Evolutionary conservation across 345 rosid genomes (phyloP).

Genomic region (Passiflora organensis): DNA sequence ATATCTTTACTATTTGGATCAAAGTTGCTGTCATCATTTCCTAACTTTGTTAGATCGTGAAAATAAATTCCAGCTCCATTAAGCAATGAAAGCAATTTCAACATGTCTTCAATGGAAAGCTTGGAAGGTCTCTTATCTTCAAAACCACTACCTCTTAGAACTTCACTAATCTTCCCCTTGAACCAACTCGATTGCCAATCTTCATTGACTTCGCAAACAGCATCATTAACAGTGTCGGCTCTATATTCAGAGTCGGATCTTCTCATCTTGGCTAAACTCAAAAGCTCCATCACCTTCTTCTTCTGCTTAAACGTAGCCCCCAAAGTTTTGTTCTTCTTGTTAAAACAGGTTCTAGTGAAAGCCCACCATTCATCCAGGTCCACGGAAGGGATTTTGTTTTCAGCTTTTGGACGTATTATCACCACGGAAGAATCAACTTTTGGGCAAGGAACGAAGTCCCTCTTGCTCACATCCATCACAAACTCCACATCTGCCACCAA

Average conservation of each 20-base stretch:
- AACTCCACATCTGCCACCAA: conserved; percentile 71
- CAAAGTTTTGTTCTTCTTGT: conserved; percentile 79
- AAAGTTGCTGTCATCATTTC: conserved; percentile 12
- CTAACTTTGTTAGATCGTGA: conserved; percentile 28
- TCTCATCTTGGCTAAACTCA: conserved; percentile 29
- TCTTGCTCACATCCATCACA: conserved; percentile 85
- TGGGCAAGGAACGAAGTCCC: conserved; percentile 82
- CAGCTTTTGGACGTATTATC: conserved; percentile 59
- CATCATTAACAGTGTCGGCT: conserved; percentile 12
- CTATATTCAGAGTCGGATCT: not conserved
- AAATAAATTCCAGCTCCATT: conserved; percentile 69
- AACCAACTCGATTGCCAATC: conserved; percentile 33
- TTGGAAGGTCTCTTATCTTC: conserved; percentile 81
- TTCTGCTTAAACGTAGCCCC: conserved; percentile 91
- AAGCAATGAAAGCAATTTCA: conserved; percentile 56
- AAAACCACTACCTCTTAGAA: conserved; percentile 45
- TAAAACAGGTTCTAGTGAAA: conserved; percentile 70
- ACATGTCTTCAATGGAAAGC: conserved; percentile 52
- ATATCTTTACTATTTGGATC: too few species aligned
- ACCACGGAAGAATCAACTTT: conserved; percentile 88
- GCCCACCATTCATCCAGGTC: conserved; percentile 68
- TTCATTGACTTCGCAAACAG: conserved; percentile 16
- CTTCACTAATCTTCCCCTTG: conserved; percentile 48
- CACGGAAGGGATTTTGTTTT: conserved; percentile 38
- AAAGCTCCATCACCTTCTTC: conserved; percentile 67